These are phyloP conservation scores for Wallacemonas sp. DNA, from an alignment of 208 protist genomes.

Conservation along the genomic window DNA sequence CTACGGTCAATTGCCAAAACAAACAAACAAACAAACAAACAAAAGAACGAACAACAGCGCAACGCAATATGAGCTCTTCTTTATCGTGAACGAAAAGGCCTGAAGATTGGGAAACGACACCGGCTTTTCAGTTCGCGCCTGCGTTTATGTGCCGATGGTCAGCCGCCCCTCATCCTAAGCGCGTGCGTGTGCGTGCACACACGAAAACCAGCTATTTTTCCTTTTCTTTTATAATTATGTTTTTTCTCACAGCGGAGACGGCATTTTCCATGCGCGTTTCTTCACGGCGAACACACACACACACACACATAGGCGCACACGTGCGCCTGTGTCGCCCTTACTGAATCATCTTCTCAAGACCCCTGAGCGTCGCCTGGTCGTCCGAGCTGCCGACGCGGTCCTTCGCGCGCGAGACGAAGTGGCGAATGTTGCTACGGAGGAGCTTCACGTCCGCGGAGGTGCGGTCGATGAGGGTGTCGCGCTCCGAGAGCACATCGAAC, in stretches of 20 bases:
- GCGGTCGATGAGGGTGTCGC: constrained; percentile 36
- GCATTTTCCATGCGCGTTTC: too few species aligned
- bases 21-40: background rate
- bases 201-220: background rate
- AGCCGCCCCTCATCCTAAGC: too few species aligned
- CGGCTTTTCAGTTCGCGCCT: too few species aligned
- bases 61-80: too few species aligned
- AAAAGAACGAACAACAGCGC: constrained; percentile 1
- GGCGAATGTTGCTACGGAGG: constrained; percentile 45
- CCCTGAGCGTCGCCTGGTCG: constrained; percentile 38
- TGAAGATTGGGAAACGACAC: background rate
- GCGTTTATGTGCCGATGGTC: too few species aligned
- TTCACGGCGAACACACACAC: background rate
- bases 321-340: constrained; percentile 15
- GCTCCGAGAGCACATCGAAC: constrained; percentile 73
- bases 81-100: too few species aligned
- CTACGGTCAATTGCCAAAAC: background rate
- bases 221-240: background rate
- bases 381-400: constrained; percentile 26
- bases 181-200: too few species aligned
- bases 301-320: background rate
- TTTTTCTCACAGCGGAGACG: background rate
- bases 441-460: constrained; percentile 42
- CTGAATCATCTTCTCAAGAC: constrained; percentile 76
- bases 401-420: constrained; percentile 37